Conservation (phyloP, 1,284 basidiomycete species). For the Cutaneotrichosporon mucoides region DNA sequence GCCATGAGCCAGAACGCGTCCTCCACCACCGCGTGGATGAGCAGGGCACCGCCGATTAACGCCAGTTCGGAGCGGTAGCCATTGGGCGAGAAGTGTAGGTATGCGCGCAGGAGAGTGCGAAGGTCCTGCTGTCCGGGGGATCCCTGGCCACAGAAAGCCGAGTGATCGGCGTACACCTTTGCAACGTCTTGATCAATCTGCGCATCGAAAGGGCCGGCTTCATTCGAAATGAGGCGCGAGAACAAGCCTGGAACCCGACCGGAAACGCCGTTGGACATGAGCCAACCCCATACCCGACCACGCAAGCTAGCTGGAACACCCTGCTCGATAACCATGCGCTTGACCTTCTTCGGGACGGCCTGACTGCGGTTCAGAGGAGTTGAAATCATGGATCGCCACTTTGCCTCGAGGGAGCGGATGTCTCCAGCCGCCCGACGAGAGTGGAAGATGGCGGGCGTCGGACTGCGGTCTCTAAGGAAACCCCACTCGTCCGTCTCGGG, state of each 20-base stretch:
- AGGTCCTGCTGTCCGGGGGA: conserved; percentile 41
- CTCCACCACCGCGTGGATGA: conserved; percentile 79
- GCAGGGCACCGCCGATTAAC: conserved; percentile 68
- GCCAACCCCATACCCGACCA: conserved; percentile 74
- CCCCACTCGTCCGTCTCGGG: conserved; percentile 48
- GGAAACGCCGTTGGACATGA: conserved; percentile 68
- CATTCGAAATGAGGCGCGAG: conserved; percentile 60
- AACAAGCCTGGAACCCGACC: conserved; percentile 68
- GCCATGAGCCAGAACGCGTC: conserved; percentile 76
- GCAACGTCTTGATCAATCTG: conserved; percentile 63
- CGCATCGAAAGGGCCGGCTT: conserved; percentile 54
- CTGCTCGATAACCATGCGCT: conserved; percentile 68
- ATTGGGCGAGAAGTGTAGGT: conserved; percentile 56
- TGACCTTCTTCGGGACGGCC: conserved; percentile 76
- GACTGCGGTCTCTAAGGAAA: conserved; percentile 36
- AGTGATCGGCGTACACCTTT: conserved; percentile 40
- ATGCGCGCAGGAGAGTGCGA: conserved; percentile 41
- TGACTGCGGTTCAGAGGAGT: conserved; percentile 62
- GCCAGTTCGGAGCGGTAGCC: conserved; percentile 64
- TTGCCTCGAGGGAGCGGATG: conserved; percentile 40
- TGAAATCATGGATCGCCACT: conserved; percentile 59
- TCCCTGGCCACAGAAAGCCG: conserved; percentile 31
- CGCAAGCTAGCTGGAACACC: conserved; percentile 77
- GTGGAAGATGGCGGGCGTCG: conserved; percentile 39
- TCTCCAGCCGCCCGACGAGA: conserved; percentile 28